These are phyloP conservation scores for Auriscalpium orientale DNA, from an alignment of 768 basidiomycete genomes.

Conservation along the genomic window DNA sequence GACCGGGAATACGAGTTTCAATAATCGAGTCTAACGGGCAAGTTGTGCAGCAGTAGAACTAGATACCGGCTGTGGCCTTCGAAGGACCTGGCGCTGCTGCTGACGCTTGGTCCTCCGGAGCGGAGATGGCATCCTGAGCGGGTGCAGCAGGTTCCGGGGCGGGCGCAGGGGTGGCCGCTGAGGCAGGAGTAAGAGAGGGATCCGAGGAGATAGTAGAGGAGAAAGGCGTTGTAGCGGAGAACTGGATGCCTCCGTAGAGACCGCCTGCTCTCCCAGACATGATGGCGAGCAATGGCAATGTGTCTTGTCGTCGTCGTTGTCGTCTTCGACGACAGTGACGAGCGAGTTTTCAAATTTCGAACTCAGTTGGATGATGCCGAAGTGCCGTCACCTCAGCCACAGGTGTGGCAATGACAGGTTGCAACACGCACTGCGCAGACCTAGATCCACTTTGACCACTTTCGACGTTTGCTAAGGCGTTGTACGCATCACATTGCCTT, in stretches of 20 bases:
- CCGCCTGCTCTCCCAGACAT: slow-evolving; percentile 80
- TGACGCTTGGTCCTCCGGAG: slow-evolving; percentile 18
- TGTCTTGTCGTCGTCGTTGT: neutral
- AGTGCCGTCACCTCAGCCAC: no score
- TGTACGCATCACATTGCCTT: no score
- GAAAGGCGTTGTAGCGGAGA: slow-evolving; percentile 61
- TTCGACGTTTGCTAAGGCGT: no score
- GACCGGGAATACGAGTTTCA: slow-evolving; percentile 12
- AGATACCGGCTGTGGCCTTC: slow-evolving; percentile 52
- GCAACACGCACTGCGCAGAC: no score
- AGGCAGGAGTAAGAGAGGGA: slow-evolving; percentile 24
- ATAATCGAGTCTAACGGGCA: slow-evolving; percentile 10
- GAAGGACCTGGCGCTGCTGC: slow-evolving; percentile 26
- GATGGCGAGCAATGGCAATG: slow-evolving; percentile 20
- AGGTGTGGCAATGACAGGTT: no score
- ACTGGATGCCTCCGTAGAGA: slow-evolving; percentile 81
- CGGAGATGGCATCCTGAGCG: slow-evolving; percentile 13
- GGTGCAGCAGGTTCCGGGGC: slow-evolving; percentile 17
- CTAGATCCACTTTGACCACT: no score
- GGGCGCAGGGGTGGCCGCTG: slow-evolving; percentile 13
- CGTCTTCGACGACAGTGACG: neutral
- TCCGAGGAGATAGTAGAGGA: slow-evolving; percentile 32
- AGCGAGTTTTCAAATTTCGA: neutral
- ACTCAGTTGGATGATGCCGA: neutral
- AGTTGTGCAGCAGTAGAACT: slow-evolving; percentile 34